Conservation (phyloP, 371 early-diverging fungal species). For the Syncephalastrum monosporum region DNA sequence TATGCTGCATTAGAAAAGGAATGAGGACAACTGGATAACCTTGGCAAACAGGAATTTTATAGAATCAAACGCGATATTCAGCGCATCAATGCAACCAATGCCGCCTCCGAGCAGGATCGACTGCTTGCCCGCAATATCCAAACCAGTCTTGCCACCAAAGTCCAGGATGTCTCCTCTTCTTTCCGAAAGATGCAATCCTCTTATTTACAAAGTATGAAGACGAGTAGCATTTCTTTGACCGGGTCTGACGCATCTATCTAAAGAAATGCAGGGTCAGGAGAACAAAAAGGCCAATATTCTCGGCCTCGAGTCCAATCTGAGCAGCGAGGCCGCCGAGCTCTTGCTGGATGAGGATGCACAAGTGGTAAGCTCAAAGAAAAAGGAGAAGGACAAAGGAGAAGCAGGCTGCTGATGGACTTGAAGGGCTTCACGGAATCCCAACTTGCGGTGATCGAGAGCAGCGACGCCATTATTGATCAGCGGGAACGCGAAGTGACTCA, state of each 20-base stretch:
- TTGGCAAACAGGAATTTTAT: slow-evolving; percentile 73
- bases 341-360: slow-evolving; percentile 50
- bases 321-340: slow-evolving; percentile 45
- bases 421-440: slow-evolving; percentile 88
- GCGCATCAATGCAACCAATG: slow-evolving; percentile 56
- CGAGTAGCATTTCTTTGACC: background rate
- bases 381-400: background rate
- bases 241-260: background rate
- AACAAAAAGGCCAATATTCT: slow-evolving; percentile 46
- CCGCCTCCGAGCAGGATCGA: slow-evolving; percentile 62
- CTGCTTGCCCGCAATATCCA: slow-evolving; percentile 85
- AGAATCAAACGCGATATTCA: slow-evolving; percentile 80
- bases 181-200: slow-evolving; percentile 86
- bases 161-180: slow-evolving; percentile 79
- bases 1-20: slow-evolving; percentile 24
- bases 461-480: slow-evolving; percentile 71
- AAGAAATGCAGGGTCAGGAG: slow-evolving; percentile 49
- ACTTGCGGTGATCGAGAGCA: slow-evolving; percentile 68
- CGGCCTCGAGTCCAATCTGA: slow-evolving; percentile 37
- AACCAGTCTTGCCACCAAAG: slow-evolving; percentile 82
- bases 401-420: background rate
- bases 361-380: slow-evolving; percentile 23
- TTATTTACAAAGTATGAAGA: slow-evolving; percentile 79
- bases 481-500: slow-evolving; percentile 91
- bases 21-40: background rate